phyloP scores from a whole-genome alignment of 169 alveolate genomes.

The Eimeria falciformis region DNA sequence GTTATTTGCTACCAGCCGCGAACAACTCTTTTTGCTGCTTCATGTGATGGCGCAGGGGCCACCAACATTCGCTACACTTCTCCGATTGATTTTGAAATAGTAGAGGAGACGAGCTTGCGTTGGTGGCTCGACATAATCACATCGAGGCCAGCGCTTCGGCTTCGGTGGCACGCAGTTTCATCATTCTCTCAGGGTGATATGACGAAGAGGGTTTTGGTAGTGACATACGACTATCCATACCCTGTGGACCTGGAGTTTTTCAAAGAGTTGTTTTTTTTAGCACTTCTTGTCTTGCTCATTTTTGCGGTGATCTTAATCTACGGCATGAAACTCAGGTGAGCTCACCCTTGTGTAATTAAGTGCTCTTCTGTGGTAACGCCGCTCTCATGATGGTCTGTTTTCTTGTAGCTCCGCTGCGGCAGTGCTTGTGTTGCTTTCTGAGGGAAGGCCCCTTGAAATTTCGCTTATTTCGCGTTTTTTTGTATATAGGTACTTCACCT shows the following conservation, averaged over 20 bases:
- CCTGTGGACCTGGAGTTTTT: slow-evolving; percentile 10
- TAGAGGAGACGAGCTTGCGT: slow-evolving; percentile 14
- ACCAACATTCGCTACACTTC: slow-evolving; percentile 23
- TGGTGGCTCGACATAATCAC: slow-evolving; percentile 66
- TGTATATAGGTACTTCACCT: no score
- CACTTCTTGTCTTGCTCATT: slow-evolving; percentile 3
- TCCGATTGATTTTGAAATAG: slow-evolving; percentile 27
- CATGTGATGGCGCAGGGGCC: slow-evolving; percentile 54
- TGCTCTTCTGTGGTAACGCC: no score
- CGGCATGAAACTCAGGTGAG: slow-evolving; percentile 49
- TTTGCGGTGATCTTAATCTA: background rate
- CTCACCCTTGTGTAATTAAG: background rate
- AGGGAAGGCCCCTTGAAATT: no score
- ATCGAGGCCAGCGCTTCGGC: slow-evolving; percentile 52
- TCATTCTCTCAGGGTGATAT: slow-evolving; percentile 3
- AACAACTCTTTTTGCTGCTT: background rate
- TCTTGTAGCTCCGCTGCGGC: background rate
- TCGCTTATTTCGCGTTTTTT: no score
- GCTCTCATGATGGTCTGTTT: no score
- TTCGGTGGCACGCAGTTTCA: slow-evolving; percentile 62
- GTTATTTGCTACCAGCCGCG: no score
- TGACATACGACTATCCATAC: slow-evolving; percentile 54
- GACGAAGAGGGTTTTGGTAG: background rate
- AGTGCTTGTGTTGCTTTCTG: no score
- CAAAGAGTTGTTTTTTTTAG: background rate